Evolutionary conservation across 768 basidiomycete genomes (phyloP).

Genomic region (Leccinum fibrillosum): DNA sequence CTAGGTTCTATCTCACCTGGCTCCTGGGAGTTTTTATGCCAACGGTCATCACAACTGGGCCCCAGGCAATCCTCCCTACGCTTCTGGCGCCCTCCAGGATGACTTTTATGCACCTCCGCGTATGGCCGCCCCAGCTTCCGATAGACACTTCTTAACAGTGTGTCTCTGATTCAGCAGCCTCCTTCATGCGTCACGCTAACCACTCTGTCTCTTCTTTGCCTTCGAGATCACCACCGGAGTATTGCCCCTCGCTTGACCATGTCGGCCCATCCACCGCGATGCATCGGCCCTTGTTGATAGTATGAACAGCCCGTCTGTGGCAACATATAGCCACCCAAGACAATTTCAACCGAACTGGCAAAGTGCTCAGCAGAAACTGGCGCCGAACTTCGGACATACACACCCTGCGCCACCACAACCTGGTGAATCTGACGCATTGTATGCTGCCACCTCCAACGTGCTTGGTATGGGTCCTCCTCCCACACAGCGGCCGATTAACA

Average conservation of each 20-base stretch:
- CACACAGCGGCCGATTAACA: conserved; percentile 15
- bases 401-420: conserved; percentile 26
- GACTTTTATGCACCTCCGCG: conserved; percentile 21
- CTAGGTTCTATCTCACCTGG: conserved; percentile 5
- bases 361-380: conserved; percentile 22
- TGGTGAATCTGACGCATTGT: conserved; percentile 54
- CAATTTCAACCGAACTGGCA: conserved; percentile 29
- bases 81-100: conserved; percentile 5
- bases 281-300: conserved; percentile 45
- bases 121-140: conserved; percentile 12
- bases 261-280: conserved; percentile 35
- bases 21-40: background rate
- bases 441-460: conserved; percentile 76
- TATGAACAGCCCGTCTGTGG: conserved; percentile 38
- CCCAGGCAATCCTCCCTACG: conserved; percentile 1
- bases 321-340: conserved; percentile 16
- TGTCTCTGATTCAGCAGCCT: conserved; percentile 12
- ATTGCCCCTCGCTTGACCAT: conserved; percentile 25
- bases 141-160: conserved; percentile 6
- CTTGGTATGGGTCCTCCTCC: conserved; percentile 70
- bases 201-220: conserved; percentile 46
- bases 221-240: conserved; percentile 34
- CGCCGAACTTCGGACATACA: conserved; percentile 17
- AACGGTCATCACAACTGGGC: conserved; percentile 6
- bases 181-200: conserved; percentile 44